phyloP scores from a whole-genome alignment of 2,329 filamentous ascomycete genomes.

The Dactylellina haptotyla region DNA sequence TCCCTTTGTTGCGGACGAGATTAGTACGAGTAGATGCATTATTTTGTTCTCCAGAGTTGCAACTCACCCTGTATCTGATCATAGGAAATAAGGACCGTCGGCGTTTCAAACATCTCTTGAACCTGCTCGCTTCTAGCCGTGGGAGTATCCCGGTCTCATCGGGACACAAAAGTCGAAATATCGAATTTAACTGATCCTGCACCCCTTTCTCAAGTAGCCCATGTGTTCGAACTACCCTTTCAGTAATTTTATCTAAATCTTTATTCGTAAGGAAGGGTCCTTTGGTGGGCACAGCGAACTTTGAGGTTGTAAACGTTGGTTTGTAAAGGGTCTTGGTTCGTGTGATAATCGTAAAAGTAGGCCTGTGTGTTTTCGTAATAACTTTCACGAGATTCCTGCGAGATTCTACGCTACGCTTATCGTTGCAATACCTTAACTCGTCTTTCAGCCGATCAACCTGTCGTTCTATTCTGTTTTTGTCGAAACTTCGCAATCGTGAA shows the following conservation, averaged over 20 bases:
- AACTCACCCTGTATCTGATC: slow-evolving; percentile 18
- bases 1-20: no score
- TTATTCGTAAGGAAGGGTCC: not conserved
- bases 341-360: slow-evolving; percentile 31
- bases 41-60: not conserved
- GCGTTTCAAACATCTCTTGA: slow-evolving; percentile 19
- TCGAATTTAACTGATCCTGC: not conserved
- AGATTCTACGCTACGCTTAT: not conserved
- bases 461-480: slow-evolving; percentile 27
- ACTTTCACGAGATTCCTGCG: not conserved
- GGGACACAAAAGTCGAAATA: slow-evolving; percentile 39
- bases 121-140: not conserved
- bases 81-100: not conserved
- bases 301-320: slow-evolving; percentile 9
- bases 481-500: not conserved
- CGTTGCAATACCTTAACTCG: slow-evolving; percentile 25
- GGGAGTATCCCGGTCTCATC: slow-evolving; percentile 25
- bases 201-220: not conserved
- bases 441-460: slow-evolving; percentile 21
- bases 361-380: slow-evolving; percentile 20
- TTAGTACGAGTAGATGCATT: no score
- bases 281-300: slow-evolving; percentile 10
- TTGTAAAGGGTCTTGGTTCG: slow-evolving; percentile 24
- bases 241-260: not conserved
- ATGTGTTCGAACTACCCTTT: not conserved